A percentile compares a stretch with the other conserved stretches of the same genome.
These are phyloP conservation scores for Russula brevipes DNA, from an alignment of 768 basidiomycete genomes.

Conservation along the genomic window DNA sequence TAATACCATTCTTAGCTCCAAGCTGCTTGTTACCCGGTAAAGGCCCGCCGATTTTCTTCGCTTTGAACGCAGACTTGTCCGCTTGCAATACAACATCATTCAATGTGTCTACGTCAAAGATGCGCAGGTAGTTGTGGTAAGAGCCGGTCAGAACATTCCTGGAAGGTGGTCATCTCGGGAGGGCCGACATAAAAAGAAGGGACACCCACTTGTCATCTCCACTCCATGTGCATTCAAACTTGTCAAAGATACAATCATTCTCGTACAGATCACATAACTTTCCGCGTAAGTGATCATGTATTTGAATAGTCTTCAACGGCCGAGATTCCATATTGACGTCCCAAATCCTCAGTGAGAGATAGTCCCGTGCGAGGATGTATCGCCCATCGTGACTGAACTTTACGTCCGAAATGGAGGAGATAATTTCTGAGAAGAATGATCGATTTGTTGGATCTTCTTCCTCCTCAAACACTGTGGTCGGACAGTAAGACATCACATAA, in stretches of 20 bases:
- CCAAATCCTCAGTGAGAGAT: slow-evolving; percentile 98
- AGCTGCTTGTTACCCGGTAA: slow-evolving; percentile 60
- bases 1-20: slow-evolving; percentile 62
- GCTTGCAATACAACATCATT: slow-evolving; percentile 94
- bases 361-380: slow-evolving; percentile 95
- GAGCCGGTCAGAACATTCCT: slow-evolving; percentile 98
- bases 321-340: slow-evolving; percentile 98
- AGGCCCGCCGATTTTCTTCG: slow-evolving; percentile 95
- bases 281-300: slow-evolving; percentile 94
- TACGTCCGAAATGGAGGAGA: slow-evolving; percentile 98
- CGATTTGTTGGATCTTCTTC: slow-evolving; percentile 96
- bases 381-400: slow-evolving; percentile 98
- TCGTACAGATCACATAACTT: slow-evolving; percentile 99
- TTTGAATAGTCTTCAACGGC: slow-evolving; percentile 95
- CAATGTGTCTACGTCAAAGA: slow-evolving; percentile 85
- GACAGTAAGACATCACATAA: slow-evolving; percentile 18
- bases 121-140: slow-evolving; percentile 99
- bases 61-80: slow-evolving; percentile 99
- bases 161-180: neutral
- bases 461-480: slow-evolving; percentile 83
- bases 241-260: slow-evolving; percentile 99
- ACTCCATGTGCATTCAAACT: slow-evolving; percentile 98
- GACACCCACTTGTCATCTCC: slow-evolving; percentile 86
- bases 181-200: slow-evolving; percentile 26
- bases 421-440: slow-evolving; percentile 99